Evolutionary conservation across 768 basidiomycete genomes (phyloP).

Genomic region (Leccinum fibrillosum): DNA sequence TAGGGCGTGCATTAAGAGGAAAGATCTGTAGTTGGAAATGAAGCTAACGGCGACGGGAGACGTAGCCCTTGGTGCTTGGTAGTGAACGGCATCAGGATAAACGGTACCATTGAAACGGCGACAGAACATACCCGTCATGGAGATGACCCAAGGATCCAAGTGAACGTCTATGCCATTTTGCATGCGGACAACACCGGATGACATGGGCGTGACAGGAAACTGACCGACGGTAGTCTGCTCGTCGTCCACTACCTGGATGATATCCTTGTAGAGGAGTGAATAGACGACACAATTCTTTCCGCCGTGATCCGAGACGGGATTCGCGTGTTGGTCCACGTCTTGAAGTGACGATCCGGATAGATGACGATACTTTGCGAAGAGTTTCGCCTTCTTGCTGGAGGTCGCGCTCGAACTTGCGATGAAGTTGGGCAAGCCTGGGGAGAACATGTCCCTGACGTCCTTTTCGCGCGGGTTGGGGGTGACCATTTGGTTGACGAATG

Average conservation of each 20-base stretch:
- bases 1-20: slow-evolving; percentile 20
- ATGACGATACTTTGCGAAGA: slow-evolving; percentile 20
- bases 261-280: slow-evolving; percentile 13
- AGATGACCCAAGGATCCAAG: slow-evolving; percentile 11
- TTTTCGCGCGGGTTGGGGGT: not conserved
- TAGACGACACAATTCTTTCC: slow-evolving; percentile 23
- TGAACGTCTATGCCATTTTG: slow-evolving; percentile 12
- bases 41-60: slow-evolving; percentile 20
- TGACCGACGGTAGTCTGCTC: not conserved
- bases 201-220: slow-evolving; percentile 11
- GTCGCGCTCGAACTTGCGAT: slow-evolving; percentile 19
- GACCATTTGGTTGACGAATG: slow-evolving; percentile 13
- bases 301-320: slow-evolving; percentile 9
- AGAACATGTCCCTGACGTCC: slow-evolving; percentile 22
- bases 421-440: slow-evolving; percentile 21
- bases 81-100: not conserved
- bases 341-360: slow-evolving; percentile 1
- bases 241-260: slow-evolving; percentile 7
- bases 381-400: slow-evolving; percentile 15
- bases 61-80: slow-evolving; percentile 11
- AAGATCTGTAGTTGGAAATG: slow-evolving; percentile 17
- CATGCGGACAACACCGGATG: slow-evolving; percentile 19
- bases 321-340: slow-evolving; percentile 13
- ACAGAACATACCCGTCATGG: slow-evolving; percentile 3
- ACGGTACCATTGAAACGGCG: not conserved